Base-by-base conservation (phyloP, 768 basidiomycete species). In the Mycena floridula region DNA sequence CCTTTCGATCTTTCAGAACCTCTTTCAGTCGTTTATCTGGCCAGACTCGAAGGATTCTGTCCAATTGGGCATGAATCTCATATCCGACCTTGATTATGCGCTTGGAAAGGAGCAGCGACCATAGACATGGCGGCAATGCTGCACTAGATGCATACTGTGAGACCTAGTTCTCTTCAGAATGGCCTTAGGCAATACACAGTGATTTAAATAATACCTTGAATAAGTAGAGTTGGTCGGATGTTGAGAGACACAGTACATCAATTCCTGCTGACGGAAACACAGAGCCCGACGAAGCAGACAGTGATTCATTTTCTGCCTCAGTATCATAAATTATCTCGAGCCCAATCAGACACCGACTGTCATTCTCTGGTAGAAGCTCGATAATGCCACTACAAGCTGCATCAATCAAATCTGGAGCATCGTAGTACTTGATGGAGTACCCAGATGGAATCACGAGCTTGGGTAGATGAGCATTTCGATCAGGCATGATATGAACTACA, bases 401-500 rank as follows among this genome's bases (percentile, higher is more conserved):
- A 7, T 35, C 32, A 13, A 35, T 35, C 32, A 35, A 35, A 7
- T 35, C 32, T 35, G 15, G 32, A n/a, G n/a, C n/a, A n/a, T n/a
- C n/a, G 32, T 35, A 35, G 15, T 4, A 35, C 15, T 15, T 7
- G 18, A 3, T 35, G 32, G 32, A 4, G 7, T 15, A 35, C 32
- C 32, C 32, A 26, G n/a, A 5, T 23, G 42, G 42, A 22, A 21
- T 3, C 25, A 46, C 45, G 24, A 42, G 43, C 15, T 25, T 26
- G 3, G 45, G 45, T 7, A 51, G 47, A 21, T 48, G 22, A 4
- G 28, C 45, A 38, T 37, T 51, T 15, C 37, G 50, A 16, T 42
- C n/a, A n/a, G 43, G 39, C 32, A 48, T 18, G 18, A 54, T 46
- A 28, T 54, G 53, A 32, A 43, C 30, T 2, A 54, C 53, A 38